Evolutionary conservation across 2,329 filamentous ascomycete genomes (phyloP).

Genomic region (Fusarium bactridioides): DNA sequence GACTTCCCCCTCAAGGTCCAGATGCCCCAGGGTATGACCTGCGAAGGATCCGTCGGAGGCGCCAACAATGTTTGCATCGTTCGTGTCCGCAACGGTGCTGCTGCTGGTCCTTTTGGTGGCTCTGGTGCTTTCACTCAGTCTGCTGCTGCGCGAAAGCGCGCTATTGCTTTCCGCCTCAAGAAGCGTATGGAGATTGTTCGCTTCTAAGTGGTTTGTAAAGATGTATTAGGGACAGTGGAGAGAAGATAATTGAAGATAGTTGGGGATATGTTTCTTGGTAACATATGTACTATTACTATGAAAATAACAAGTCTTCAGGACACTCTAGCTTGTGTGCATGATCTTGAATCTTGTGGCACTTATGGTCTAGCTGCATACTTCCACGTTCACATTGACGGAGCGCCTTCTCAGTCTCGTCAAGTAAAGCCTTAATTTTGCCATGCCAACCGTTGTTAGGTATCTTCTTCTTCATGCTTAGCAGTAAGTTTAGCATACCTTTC

Average conservation of each 20-base stretch:
- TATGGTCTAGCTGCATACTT: not conserved
- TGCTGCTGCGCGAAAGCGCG: constrained; percentile 65
- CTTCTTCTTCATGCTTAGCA: too few species aligned
- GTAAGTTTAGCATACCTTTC: accelerated
- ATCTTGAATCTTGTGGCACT: not conserved
- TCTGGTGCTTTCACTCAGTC: constrained; percentile 71
- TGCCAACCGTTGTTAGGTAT: not conserved
- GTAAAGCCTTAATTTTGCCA: accelerated
- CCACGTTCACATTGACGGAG: accelerated
- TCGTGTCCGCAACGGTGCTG: constrained; percentile 67
- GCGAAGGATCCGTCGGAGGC: constrained; percentile 65
- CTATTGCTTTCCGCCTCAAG: constrained; percentile 60
- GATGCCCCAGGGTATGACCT: constrained; percentile 75
- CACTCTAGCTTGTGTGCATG: accelerated
- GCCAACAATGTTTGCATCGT: constrained; percentile 71
- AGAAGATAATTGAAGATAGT: not conserved
- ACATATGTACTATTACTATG: not conserved
- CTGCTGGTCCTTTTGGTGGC: constrained; percentile 72
- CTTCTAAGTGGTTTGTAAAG: not conserved
- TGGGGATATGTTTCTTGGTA: accelerated
- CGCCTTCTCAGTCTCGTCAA: not conserved
- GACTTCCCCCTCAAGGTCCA: constrained; percentile 72
- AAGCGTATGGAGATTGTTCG: constrained; percentile 48
- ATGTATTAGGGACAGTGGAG: not conserved
- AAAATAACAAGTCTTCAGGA: too few species aligned